phyloP scores from a whole-genome alignment of 352 stramenopile species.

The Phytophthora boehmeriae region DNA sequence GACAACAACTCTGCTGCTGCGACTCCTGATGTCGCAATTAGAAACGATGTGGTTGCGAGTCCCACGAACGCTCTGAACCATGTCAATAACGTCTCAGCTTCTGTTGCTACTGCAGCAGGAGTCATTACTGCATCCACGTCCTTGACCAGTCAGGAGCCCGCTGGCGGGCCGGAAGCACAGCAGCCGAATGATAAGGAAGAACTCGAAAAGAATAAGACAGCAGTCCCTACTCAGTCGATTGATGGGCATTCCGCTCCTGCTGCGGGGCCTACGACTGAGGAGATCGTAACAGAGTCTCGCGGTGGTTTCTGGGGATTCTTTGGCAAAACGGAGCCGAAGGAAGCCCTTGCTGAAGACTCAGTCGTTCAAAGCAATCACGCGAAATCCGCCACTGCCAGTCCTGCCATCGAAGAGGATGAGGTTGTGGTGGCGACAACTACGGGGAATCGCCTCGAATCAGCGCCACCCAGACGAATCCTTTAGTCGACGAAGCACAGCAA shows the following conservation, averaged over 20 bases:
- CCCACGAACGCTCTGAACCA: background rate
- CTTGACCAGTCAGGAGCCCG: background rate
- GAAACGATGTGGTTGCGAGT: background rate
- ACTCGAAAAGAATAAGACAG: background rate
- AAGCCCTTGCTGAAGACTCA: background rate
- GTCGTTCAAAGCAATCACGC: background rate
- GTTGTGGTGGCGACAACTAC: background rate
- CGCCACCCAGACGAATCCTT: background rate
- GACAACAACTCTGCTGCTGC: background rate
- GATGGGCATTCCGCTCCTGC: background rate
- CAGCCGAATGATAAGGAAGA: background rate
- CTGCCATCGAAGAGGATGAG: slow-evolving; percentile 1
- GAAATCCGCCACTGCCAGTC: background rate
- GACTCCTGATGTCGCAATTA: background rate
- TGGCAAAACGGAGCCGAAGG: slow-evolving; percentile 20
- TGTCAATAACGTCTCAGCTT: background rate
- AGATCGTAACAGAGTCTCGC: slow-evolving; percentile 4
- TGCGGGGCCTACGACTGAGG: background rate
- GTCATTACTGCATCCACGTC: background rate
- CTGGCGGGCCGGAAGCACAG: background rate
- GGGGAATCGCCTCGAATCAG: background rate
- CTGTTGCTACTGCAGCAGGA: background rate
- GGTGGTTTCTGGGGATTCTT: slow-evolving; percentile 34
- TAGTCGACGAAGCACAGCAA: slow-evolving; percentile 3
- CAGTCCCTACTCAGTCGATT: background rate